A percentile compares a stretch with the other conserved stretches of the same genome.
These are phyloP conservation scores for Blastocystis sp. DNA, from an alignment of 352 stramenopile species.

Conservation along the genomic window DNA sequence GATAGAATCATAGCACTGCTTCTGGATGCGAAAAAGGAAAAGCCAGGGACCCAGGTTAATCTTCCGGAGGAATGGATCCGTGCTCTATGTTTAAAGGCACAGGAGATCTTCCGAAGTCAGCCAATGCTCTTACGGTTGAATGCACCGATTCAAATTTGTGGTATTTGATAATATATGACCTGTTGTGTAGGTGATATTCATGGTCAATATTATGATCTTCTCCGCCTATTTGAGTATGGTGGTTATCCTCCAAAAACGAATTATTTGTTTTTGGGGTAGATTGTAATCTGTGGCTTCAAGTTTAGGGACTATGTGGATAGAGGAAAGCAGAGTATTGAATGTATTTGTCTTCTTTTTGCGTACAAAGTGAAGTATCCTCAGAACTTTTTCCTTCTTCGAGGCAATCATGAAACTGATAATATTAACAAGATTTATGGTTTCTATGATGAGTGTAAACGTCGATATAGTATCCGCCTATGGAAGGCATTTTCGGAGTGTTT, in stretches of 20 bases:
- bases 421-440: conserved; percentile 99
- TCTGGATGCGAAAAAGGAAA: conserved; percentile 73
- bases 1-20: conserved; percentile 74
- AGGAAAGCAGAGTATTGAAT: conserved; percentile 90
- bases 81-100: conserved; percentile 86
- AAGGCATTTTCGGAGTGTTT: conserved; percentile 92
- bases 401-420: conserved; percentile 94
- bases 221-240: conserved; percentile 86
- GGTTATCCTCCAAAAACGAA: conserved; percentile 84
- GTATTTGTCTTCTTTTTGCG: conserved; percentile 88
- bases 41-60: conserved; percentile 70
- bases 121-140: conserved; percentile 96
- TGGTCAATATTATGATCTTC: conserved; percentile 94
- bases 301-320: conserved; percentile 84
- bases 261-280: conserved; percentile 91
- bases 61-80: conserved; percentile 85
- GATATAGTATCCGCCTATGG: conserved; percentile 85
- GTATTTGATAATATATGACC: conserved; percentile 61
- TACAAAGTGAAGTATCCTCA: conserved; percentile 98
- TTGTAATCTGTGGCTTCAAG: conserved; percentile 29
- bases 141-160: conserved; percentile 93
- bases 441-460: conserved; percentile 89
- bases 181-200: conserved; percentile 76
- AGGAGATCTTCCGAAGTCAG: conserved; percentile 93
- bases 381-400: conserved; percentile 90